Evolutionary conservation across 495 filamentous ascomycete species (phyloP), one percentile per base, ranked within the genome.

Genomic region (Astrocystis sublimbata): DNA sequence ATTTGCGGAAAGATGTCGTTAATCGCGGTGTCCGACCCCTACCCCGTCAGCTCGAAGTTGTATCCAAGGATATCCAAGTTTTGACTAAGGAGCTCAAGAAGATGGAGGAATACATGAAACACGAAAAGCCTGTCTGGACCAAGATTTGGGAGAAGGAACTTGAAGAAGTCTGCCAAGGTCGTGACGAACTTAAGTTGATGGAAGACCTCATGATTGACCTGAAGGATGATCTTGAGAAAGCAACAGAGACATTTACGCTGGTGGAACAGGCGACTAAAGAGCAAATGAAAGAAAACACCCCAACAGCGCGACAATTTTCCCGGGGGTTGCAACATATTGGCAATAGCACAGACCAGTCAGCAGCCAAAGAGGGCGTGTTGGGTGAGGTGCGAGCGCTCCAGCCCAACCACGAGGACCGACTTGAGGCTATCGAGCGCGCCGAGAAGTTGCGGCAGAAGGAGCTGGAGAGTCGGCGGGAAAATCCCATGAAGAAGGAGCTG

Each of bases 141-240:
- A 96, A 96, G 82, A 94, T 98, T 61, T 98, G 96, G 94, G 92
- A 97, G 83, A 90, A 92, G 75, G 92, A 98, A 68, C 79, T 99
- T 47, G 88, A 96, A 73, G 83, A 92, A 49, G 94, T 99, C 13
- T 98, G 93, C 76, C 91, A 93, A 65, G 96, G 97, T 64, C 87
- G 92, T 67, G 93, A 98, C 69, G 86, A 96, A 68, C 83, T 98
- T 55, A 94, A 91, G 17, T 88, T 97, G 79, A 91, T 96, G 75
- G 94, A 99, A 74, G 94, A 96, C 42, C 83, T 98, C 23, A 89
- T 90, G 59, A 86, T 92, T 9, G 94, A 99, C 77, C 75, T 99
- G 47, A 86, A 96, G 63, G 92, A 97, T 63, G 94, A 99, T 76
- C 79, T 99, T 33, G 94, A 97, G 71, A 96, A 97, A 73, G 92